Base-by-base conservation (phyloP, 768 basidiomycete species). In the Austroboletus festivus region DNA sequence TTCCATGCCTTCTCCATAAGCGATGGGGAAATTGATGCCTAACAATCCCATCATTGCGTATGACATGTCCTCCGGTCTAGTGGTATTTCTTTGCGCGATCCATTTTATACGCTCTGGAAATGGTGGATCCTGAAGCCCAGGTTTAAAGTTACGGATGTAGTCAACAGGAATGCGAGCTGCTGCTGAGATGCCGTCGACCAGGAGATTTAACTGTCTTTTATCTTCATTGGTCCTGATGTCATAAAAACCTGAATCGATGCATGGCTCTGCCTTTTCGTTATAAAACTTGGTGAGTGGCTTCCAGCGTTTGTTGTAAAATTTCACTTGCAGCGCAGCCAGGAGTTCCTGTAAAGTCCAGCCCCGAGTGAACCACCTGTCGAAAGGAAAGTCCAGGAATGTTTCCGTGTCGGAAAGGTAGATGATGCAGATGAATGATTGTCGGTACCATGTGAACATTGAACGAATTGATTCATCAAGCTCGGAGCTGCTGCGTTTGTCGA, bases 371-470 rank as follows among this genome's bases (percentile, higher is more conserved):
- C 60, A 62, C 12, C 31, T n/a, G 24, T 59, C 58, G 5, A 3
- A 15, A 0, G 16, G 9, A 6, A 57, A 12, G 15, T 53, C 38
- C 2, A 9, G 33, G 34, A 50, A 13, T 47, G 42, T 23, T 23
- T 30, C 22, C 1, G 45, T 54, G 1, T 45, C 42, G 2, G 37
- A 38, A 6, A 61, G 50, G 44, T 61, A 42, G 3, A 41, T 50
- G 19, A 57, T 22, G 24, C 60, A 60, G 22, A 55, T 44, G 8
- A 46, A 38, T 2, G 60, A 35, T 7, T 51, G 21, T 15, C 46
- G 38, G 23, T 60, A 60, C 60, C 60, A 61, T 12, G 30, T 11
- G 35, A 56, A 59, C 59, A 61, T 61, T 0, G 59, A 56, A 11
- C 52, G 51, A 4, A 61, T 48, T 8, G 59, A 56, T 21, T 61